A percentile compares a stretch with the other conserved stretches of the same genome.
These are phyloP conservation scores for Phytophthora lateralis DNA, from an alignment of 352 stramenopile genomes.

Conservation along the genomic window DNA sequence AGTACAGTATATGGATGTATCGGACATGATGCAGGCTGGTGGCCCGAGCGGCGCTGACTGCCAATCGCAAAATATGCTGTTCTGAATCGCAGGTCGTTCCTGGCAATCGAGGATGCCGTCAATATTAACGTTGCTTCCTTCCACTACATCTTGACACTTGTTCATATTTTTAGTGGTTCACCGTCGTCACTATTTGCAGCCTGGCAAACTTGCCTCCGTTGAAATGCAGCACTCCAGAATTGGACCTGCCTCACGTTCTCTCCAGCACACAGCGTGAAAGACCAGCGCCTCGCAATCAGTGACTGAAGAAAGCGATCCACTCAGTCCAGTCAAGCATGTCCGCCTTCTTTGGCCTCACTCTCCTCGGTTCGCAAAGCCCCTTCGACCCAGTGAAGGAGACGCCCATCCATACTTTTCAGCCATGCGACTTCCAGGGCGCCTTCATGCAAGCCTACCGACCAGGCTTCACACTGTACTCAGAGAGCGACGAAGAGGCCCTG, in stretches of 20 bases:
- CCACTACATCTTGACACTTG: background rate
- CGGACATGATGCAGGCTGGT: no score
- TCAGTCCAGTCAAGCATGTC: constrained; percentile 32
- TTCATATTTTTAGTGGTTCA: constrained; percentile 1
- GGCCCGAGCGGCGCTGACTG: no score
- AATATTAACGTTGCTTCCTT: background rate
- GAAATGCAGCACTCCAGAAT: background rate
- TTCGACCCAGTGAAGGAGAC: constrained; percentile 66
- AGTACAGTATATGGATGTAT: no score
- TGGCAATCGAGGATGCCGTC: no score
- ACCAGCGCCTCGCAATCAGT: background rate
- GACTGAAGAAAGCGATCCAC: background rate
- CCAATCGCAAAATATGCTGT: no score
- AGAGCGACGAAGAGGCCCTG: constrained; percentile 58
- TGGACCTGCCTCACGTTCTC: background rate
- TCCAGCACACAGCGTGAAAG: background rate
- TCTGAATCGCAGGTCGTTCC: no score
- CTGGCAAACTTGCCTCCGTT: background rate
- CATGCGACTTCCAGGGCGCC: constrained; percentile 56
- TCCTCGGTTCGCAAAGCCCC: constrained; percentile 57
- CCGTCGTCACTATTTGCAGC: background rate
- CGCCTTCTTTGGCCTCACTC: constrained; percentile 70
- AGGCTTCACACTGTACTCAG: constrained; percentile 60
- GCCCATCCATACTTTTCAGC: constrained; percentile 60
- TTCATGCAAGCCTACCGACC: constrained; percentile 61